Evolutionary conservation across 2,329 filamentous ascomycete species (phyloP).

Genomic region (Rutstroemia sp.): DNA sequence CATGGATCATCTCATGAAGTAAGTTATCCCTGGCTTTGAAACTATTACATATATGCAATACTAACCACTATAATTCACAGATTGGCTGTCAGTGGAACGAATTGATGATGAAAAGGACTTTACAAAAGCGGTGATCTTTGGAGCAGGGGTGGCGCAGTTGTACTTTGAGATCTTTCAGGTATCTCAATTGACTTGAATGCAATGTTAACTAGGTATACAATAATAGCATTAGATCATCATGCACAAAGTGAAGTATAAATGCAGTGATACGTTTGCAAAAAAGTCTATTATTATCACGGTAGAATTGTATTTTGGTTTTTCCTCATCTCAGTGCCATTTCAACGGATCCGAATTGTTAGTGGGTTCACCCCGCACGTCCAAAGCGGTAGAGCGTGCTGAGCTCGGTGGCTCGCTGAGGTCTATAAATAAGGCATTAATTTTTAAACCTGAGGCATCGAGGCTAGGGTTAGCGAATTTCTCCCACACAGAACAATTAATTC

Average conservation of each 20-base stretch:
- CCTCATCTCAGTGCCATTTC: too few species aligned
- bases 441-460: neutral
- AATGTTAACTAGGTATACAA: conserved; percentile 8
- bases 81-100: conserved; percentile 57
- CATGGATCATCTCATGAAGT: conserved; percentile 99
- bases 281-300: too few species aligned
- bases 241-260: neutral
- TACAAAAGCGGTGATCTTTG: conserved; percentile 7
- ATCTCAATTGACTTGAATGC: conserved; percentile 6
- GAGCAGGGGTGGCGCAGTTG: conserved; percentile 2
- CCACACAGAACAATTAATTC: conserved; percentile 9
- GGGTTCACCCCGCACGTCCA: too few species aligned
- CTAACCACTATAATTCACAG: conserved; percentile 29
- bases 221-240: conserved; percentile 9
- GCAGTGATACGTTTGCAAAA: neutral
- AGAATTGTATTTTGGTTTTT: too few species aligned
- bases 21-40: conserved; percentile 34
- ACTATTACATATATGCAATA: conserved; percentile 9
- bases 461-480: conserved; percentile 11
- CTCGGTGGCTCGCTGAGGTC: too few species aligned
- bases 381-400: neutral
- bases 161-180: conserved; percentile 1
- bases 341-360: too few species aligned
- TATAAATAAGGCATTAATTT: neutral
- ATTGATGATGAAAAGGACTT: conserved; percentile 32